Base-by-base conservation (phyloP, 768 basidiomycete species). In the Strobilomyces dryophilus region DNA sequence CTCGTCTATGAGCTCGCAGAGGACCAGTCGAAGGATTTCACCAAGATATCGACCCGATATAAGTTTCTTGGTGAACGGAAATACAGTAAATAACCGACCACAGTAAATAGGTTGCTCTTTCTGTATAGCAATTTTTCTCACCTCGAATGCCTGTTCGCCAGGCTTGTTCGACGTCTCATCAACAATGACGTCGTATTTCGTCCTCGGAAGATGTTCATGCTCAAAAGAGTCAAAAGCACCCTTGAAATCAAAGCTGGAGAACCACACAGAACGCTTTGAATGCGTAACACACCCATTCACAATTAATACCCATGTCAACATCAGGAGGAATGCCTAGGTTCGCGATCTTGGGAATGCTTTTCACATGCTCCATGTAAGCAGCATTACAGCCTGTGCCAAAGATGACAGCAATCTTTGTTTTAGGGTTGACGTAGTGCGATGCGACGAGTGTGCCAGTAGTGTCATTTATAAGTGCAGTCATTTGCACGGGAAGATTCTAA, bases 301-400 rank as follows among this genome's bases (percentile, higher is more conserved):
- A 95, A 69, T 98, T 98, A 67, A 99, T 98, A 6, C 85, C 95
- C 82, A 99, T 97, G 49, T 87, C 77, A 26, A 75, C 79, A 14
- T 75, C 71, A 3, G 71, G 74, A 35, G 84, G 81, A 57, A 95
- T 77, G 1, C 84, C 85, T n/a, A 94, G 71, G 48, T 82, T 59
- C 45, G 79, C 77, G 57, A 98, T 83, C 77, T 99, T 99, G 37
- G 88, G 81, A 45, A 98, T 94, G 61, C 87, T 82, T 39, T 76
- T 79, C 15, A 92, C 81, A 52, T 84, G 83, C 67, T 99, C 95
- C 92, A 97, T 95, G 66, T 98, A 98, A 7, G 95, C 95, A 0
- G 95, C 95, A 67, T 98, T 98, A 68, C 95, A 98, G 0, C 97
- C 97, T 8, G 97, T 99, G 36, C 97, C 97, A 63, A 98, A 95